Conservation (phyloP, 2,329 filamentous ascomycete genomes). For the Sporothrix pallida region DNA sequence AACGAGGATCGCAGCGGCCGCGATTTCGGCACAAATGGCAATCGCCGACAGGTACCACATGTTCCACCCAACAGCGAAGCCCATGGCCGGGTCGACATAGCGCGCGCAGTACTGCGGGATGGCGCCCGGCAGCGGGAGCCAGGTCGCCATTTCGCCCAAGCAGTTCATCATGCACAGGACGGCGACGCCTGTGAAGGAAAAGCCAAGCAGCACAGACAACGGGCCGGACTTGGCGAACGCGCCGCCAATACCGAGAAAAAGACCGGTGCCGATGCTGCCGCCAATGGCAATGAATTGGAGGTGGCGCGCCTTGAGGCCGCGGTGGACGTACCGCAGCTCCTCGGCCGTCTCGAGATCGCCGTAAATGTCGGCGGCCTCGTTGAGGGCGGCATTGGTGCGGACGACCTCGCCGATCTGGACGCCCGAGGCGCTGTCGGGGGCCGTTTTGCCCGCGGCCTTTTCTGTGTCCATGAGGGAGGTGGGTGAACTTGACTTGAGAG, state of each 20-base stretch:
- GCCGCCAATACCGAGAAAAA: slow-evolving; percentile 54
- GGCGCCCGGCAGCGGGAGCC: slow-evolving; percentile 61
- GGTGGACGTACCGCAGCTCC: neutral
- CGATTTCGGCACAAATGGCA: neutral
- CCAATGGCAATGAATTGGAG: slow-evolving; percentile 54
- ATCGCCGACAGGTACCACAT: slow-evolving; percentile 53
- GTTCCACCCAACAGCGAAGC: slow-evolving; percentile 57
- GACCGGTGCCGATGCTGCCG: slow-evolving; percentile 55
- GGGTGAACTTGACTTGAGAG: too few relatives aligned
- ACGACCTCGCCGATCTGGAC: neutral
- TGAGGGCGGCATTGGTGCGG: neutral
- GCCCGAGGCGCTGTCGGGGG: neutral
- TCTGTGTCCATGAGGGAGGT: neutral
- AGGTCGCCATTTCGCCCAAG: slow-evolving; percentile 66
- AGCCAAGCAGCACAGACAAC: slow-evolving; percentile 49
- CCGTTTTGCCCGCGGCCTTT: neutral
- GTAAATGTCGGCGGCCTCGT: neutral
- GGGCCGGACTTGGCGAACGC: slow-evolving; percentile 52
- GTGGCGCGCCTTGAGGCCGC: slow-evolving; percentile 50
- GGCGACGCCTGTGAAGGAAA: slow-evolving; percentile 51
- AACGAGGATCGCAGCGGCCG: slow-evolving; percentile 45
- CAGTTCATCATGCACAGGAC: slow-evolving; percentile 48
- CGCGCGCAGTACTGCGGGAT: slow-evolving; percentile 55
- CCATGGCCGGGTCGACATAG: slow-evolving; percentile 53
- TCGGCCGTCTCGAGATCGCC: slow-evolving; percentile 5